Evolutionary conservation across 495 filamentous ascomycete genomes (phyloP).

Genomic region (Bathelium albidoporum): DNA sequence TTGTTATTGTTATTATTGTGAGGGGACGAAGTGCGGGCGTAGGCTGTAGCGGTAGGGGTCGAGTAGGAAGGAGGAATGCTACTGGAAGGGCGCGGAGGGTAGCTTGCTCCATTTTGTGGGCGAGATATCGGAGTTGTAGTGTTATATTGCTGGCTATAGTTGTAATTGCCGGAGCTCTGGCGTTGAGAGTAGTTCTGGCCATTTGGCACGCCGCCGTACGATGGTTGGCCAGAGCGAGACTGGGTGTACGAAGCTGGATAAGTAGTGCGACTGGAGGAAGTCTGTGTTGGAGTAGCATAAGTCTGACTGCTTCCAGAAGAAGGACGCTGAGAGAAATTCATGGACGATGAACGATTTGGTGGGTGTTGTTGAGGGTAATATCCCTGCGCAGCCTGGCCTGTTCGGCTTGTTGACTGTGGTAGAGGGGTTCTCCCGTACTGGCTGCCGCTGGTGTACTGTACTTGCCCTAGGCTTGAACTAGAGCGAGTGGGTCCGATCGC

Average conservation of each 20-base stretch:
- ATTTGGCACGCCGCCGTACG: not conserved
- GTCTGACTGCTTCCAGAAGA: conserved; percentile 9
- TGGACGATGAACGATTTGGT: conserved; percentile 19
- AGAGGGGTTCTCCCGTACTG: conserved; percentile 7
- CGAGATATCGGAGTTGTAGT: not conserved
- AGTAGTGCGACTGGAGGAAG: conserved; percentile 9
- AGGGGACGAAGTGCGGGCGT: not conserved
- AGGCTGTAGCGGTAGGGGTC: conserved; percentile 9
- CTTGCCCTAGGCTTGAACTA: conserved; percentile 11
- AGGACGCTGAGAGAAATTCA: conserved; percentile 4
- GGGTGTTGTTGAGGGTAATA: conserved; percentile 27
- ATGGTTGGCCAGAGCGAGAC: conserved; percentile 6
- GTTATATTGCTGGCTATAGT: conserved; percentile 9
- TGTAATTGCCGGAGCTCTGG: not conserved
- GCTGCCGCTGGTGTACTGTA: conserved; percentile 12
- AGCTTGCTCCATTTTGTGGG: not conserved
- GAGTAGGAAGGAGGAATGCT: conserved; percentile 5
- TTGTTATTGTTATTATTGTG: too few relatives aligned
- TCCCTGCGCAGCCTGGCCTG: conserved; percentile 15
- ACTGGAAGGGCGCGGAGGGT: not conserved
- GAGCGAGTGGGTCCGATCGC: conserved; percentile 20
- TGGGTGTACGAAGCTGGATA: conserved; percentile 10
- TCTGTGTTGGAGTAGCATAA: conserved; percentile 13
- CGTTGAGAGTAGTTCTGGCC: not conserved
- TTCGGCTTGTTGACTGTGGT: conserved; percentile 10